A percentile compares a stretch with the other conserved stretches of the same genome.
Evolutionary conservation across 805 yeast species (phyloP).

Genomic region (Nadsonia fulvescens): DNA sequence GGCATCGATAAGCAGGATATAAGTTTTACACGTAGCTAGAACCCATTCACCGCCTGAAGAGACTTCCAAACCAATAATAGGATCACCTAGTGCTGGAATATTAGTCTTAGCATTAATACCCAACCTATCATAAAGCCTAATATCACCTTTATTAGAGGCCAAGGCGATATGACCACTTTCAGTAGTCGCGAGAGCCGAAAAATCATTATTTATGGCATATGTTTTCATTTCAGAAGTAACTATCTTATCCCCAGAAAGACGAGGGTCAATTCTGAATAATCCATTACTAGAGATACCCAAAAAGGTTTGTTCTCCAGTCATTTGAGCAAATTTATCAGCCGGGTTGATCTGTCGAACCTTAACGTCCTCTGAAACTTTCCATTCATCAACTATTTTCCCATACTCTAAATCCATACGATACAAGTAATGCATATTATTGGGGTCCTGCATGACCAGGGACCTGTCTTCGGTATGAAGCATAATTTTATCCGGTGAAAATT

Average conservation of each 20-base stretch:
- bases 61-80: conserved; percentile 45
- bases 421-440: conserved; percentile 25
- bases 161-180: conserved; percentile 59
- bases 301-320: conserved; percentile 56
- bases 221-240: conserved; percentile 37
- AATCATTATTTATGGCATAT: conserved; percentile 37
- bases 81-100: conserved; percentile 71
- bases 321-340: conserved; percentile 52
- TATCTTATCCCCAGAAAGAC: conserved; percentile 39
- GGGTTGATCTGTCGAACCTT: conserved; percentile 46
- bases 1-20: conserved; percentile 52
- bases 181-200: conserved; percentile 51
- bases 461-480: conserved; percentile 68
- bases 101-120: conserved; percentile 65
- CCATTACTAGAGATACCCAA: conserved; percentile 50
- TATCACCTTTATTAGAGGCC: conserved; percentile 58
- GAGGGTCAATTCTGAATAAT: conserved; percentile 66
- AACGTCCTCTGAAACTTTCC: conserved; percentile 36
- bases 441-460: conserved; percentile 46
- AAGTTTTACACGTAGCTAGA: conserved; percentile 60
- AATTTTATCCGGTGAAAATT: conserved; percentile 39
- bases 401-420: conserved; percentile 63
- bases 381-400: conserved; percentile 76
- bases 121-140: conserved; percentile 51
- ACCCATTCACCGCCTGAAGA: conserved; percentile 71